Conservation (phyloP, 192 early-diverging fungal species). For the Backusella australiensis region DNA sequence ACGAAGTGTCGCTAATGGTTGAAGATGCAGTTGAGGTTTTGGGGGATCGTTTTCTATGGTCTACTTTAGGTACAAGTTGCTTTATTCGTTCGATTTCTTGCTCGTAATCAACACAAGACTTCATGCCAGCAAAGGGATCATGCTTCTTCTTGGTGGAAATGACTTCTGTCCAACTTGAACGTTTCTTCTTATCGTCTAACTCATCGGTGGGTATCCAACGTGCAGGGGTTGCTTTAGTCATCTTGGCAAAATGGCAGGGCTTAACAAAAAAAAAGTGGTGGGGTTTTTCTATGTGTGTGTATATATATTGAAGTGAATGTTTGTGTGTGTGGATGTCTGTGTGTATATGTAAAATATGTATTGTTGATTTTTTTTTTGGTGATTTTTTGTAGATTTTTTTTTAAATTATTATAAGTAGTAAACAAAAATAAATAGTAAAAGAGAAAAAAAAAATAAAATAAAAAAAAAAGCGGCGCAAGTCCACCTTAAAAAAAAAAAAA, state of each 20-base stretch:
- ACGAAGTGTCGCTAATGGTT: not conserved
- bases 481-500: too few relatives aligned
- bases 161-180: conserved; percentile 8
- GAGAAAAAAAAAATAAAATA: not conserved
- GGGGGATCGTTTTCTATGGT: conserved; percentile 6
- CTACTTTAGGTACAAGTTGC: conserved; percentile 27
- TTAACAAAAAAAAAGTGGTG: not conserved
- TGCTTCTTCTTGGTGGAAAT: not conserved
- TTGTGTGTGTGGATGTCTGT: not conserved
- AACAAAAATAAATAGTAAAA: not conserved
- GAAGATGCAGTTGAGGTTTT: not conserved
- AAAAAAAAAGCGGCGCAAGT: not conserved
- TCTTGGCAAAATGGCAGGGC: not conserved
- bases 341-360: not conserved
- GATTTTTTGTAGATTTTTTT: not conserved
- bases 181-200: not conserved
- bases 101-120: conserved; percentile 33
- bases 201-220: conserved; percentile 9
- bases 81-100: conserved; percentile 40
- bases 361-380: not conserved
- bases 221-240: conserved; percentile 1
- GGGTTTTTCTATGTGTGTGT: not conserved
- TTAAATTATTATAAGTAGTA: not conserved
- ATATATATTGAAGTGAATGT: not conserved
- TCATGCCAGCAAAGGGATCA: conserved; percentile 42